A percentile compares a stretch with the other conserved stretches of the same genome.
Evolutionary conservation across 164 flowering plant species (phyloP).

Genomic region (Vitis labrusca): DNA sequence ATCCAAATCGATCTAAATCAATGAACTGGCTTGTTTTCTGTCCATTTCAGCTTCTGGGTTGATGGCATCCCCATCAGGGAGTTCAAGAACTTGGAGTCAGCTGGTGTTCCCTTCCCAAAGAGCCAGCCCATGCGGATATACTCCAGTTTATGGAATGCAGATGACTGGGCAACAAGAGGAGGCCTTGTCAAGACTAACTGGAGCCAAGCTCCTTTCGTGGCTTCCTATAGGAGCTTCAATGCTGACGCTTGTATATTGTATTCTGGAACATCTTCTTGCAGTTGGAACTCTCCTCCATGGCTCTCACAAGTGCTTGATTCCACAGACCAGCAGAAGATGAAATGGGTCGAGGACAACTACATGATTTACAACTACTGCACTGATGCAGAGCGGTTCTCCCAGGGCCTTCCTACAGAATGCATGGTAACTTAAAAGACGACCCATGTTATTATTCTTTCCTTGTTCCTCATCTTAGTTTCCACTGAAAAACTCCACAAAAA

Average conservation of each 20-base stretch:
- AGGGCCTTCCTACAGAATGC: too few relatives aligned
- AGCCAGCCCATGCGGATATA: conserved; percentile 4
- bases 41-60: conserved; percentile 3
- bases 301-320: background rate
- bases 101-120: conserved; percentile 6
- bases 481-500: too few relatives aligned
- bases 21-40: too few relatives aligned
- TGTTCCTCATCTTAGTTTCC: too few relatives aligned
- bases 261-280: too few relatives aligned
- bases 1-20: too few relatives aligned
- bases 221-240: conserved; percentile 1
- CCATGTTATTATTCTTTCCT: too few relatives aligned
- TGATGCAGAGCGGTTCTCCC: background rate
- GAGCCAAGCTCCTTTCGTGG: too few relatives aligned
- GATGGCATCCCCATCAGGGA: conserved; percentile 2
- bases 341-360: background rate
- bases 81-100: conserved; percentile 8
- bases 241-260: background rate
- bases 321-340: background rate
- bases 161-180: background rate
- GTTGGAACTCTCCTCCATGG: background rate
- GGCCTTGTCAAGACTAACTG: too few relatives aligned
- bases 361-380: conserved; percentile 8
- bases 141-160: background rate
- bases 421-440: too few relatives aligned